These are phyloP conservation scores for Aspergillus flavus DNA, from an alignment of 2,329 filamentous ascomycete species.

Conservation along the genomic window DNA sequence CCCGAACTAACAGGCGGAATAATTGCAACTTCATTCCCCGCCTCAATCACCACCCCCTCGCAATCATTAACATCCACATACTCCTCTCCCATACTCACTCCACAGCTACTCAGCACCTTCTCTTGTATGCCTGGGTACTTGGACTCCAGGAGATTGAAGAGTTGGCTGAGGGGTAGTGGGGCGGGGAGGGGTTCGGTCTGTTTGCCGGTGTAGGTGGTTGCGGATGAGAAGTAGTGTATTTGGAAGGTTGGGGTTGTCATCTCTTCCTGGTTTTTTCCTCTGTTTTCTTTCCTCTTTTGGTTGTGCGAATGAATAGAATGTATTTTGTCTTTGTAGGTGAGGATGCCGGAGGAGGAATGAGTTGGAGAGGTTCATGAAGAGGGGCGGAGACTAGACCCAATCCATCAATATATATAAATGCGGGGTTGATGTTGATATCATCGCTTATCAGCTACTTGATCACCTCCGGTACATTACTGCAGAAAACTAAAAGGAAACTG, in stretches of 20 bases:
- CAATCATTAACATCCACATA: slow-evolving; percentile 44
- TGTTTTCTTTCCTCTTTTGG: neutral
- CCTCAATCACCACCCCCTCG: slow-evolving; percentile 32
- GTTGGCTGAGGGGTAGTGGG: slow-evolving; percentile 39
- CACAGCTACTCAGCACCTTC: slow-evolving; percentile 43
- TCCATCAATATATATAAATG: neutral
- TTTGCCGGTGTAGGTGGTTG: slow-evolving; percentile 44
- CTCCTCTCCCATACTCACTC: slow-evolving; percentile 46
- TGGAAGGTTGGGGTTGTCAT: slow-evolving; percentile 34
- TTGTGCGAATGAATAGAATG: neutral
- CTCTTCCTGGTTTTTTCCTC: neutral
- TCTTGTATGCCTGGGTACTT: slow-evolving; percentile 45
- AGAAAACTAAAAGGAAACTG: neutral
- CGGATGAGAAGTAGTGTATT: slow-evolving; percentile 51
- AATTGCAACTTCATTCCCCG: slow-evolving; percentile 48
- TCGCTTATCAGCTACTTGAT: too few relatives aligned
- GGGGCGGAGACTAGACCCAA: neutral
- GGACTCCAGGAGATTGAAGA: slow-evolving; percentile 43
- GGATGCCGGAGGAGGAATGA: neutral
- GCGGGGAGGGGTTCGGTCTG: slow-evolving; percentile 44
- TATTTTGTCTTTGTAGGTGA: neutral
- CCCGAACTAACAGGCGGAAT: slow-evolving; percentile 53
- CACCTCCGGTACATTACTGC: neutral
- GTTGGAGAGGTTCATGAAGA: too few relatives aligned
- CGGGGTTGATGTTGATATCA: neutral